Evolutionary conservation across 148 eudicot species (phyloP).

Genomic region (Suaeda aralocaspica): DNA sequence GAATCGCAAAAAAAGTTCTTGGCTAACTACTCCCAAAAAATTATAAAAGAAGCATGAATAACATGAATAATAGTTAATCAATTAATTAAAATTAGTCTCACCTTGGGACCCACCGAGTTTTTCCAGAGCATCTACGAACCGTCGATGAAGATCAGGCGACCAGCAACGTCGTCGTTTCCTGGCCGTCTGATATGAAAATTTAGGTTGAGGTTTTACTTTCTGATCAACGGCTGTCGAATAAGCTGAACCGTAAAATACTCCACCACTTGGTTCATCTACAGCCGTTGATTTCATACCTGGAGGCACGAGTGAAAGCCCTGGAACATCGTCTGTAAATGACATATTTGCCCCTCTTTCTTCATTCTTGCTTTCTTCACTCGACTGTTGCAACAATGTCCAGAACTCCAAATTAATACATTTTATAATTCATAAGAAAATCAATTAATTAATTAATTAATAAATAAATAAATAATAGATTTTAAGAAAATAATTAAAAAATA

Average conservation of each 20-base stretch:
- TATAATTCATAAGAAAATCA: too few relatives aligned
- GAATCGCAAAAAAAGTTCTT: not conserved
- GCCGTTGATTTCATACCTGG: constrained; percentile 13
- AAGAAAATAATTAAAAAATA: not conserved
- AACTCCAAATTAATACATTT: too few relatives aligned
- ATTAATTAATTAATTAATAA: too few relatives aligned
- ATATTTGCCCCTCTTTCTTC: constrained; percentile 27
- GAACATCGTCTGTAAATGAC: constrained; percentile 16
- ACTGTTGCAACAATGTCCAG: too few relatives aligned
- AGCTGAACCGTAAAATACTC: not conserved
- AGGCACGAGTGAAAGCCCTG: constrained; percentile 17
- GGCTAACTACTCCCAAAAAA: not conserved
- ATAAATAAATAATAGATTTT: not conserved
- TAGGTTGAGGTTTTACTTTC: not conserved
- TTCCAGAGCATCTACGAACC: constrained; percentile 37
- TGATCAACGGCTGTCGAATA: not conserved
- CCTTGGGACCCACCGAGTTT: constrained; percentile 49
- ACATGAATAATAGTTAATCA: not conserved
- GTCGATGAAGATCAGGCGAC: constrained; percentile 47
- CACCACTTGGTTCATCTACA: not conserved
- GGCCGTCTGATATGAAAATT: constrained; percentile 14
- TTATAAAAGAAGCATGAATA: not conserved
- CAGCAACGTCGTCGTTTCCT: constrained; percentile 45
- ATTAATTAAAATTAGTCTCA: not conserved
- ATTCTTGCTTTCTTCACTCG: constrained; percentile 1